Conservation (phyloP, 306 rosid genomes). For the Sicyos edulis region DNA sequence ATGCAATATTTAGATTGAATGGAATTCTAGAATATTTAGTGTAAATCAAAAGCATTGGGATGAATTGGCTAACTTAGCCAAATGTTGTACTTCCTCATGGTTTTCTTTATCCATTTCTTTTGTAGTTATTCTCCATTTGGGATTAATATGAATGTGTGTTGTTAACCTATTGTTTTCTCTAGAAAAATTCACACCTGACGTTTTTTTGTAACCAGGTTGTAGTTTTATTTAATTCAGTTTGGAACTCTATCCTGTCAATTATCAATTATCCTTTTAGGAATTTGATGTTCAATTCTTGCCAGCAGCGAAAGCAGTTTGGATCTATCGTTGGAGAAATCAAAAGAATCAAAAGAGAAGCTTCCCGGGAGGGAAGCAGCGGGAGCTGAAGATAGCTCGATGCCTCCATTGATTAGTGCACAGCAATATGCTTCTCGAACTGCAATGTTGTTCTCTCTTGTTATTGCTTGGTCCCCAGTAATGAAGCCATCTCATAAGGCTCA, state of each 20-base stretch:
- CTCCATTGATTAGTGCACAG: slow-evolving; percentile 45
- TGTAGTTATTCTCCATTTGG: neutral
- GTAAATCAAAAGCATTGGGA: neutral
- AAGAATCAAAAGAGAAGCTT: slow-evolving; percentile 32
- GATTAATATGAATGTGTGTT: neutral
- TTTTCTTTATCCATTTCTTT: neutral
- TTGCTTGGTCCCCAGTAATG: slow-evolving; percentile 85
- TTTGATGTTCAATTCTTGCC: slow-evolving; percentile 28
- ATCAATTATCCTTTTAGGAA: slow-evolving; percentile 33
- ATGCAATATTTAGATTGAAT: slow-evolving; percentile 5
- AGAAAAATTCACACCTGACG: neutral
- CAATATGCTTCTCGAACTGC: slow-evolving; percentile 68
- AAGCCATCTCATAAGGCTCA: slow-evolving; percentile 27
- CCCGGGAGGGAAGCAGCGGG: slow-evolving; percentile 5
- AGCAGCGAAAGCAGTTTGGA: slow-evolving; percentile 27
- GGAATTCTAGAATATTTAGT: neutral
- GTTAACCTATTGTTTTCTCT: too few species aligned
- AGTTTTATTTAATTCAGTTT: slow-evolving; percentile 6
- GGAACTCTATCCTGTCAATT: slow-evolving; percentile 18
- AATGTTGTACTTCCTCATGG: neutral
- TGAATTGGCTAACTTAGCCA: neutral
- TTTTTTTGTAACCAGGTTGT: neutral
- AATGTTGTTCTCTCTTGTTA: slow-evolving; percentile 60
- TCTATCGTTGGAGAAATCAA: slow-evolving; percentile 31
- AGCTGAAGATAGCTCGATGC: slow-evolving; percentile 29